Evolutionary conservation across 2,329 filamentous ascomycete genomes (phyloP).

Genomic region (Aotearoamyces nothofagi): DNA sequence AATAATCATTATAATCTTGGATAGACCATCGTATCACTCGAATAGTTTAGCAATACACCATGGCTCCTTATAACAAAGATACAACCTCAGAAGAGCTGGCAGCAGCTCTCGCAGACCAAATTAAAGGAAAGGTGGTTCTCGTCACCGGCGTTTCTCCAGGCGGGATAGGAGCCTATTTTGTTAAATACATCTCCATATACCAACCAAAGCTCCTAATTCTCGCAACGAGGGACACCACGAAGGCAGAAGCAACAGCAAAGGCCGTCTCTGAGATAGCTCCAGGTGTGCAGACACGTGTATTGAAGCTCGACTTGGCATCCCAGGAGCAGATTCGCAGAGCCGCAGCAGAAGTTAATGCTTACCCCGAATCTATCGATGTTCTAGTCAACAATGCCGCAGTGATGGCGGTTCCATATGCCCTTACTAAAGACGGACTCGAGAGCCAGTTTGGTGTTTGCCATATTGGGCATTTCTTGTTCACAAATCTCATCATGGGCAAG

Average conservation of each 20-base stretch:
- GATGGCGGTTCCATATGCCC: conserved; percentile 3
- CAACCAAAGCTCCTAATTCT: conserved; percentile 4
- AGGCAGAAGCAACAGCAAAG: conserved; percentile 1
- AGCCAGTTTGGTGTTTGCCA: conserved; percentile 5
- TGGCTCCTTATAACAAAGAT: too few species aligned
- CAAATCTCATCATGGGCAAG: conserved; percentile 4
- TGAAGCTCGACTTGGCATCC: conserved; percentile 21
- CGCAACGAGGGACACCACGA: conserved; percentile 2
- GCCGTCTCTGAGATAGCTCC: conserved; percentile 1
- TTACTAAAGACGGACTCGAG: conserved; percentile 5
- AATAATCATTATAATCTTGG: too few species aligned
- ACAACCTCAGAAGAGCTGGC: too few species aligned
- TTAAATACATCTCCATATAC: conserved; percentile 8
- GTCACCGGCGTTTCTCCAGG: conserved; percentile 1
- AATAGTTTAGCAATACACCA: too few species aligned
- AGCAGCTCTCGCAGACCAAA: too few species aligned
- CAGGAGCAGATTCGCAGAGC: conserved; percentile 19
- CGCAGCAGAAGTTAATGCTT: conserved; percentile 4
- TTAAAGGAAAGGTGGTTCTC: too few species aligned
- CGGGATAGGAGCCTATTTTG: conserved; percentile 3
- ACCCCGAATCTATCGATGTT: conserved; percentile 2
- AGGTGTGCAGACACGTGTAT: background rate
- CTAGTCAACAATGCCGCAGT: conserved; percentile 6
- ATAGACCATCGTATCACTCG: too few species aligned
- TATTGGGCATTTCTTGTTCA: conserved; percentile 5